phyloP scores from a whole-genome alignment of 2,329 filamentous ascomycete genomes.

The Trichoderma breve region DNA sequence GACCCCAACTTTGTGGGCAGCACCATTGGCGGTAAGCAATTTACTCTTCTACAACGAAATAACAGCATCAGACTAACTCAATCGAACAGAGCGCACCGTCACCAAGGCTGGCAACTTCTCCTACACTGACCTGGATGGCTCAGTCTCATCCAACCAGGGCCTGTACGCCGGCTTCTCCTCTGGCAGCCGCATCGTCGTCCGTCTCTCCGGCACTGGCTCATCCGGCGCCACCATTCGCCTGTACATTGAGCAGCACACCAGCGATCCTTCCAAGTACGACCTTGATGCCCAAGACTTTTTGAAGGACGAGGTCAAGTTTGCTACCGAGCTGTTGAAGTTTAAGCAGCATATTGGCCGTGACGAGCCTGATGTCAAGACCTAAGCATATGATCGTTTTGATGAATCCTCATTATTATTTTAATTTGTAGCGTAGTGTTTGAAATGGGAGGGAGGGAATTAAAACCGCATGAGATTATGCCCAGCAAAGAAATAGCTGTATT shows the following conservation, averaged over 20 bases:
- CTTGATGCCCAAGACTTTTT: slow-evolving; percentile 91
- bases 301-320: slow-evolving; percentile 82
- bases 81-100: slow-evolving; percentile 66
- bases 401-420: background rate
- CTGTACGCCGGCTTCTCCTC: slow-evolving; percentile 93
- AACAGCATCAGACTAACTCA: slow-evolving; percentile 14
- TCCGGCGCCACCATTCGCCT: slow-evolving; percentile 94
- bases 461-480: slow-evolving; percentile 7
- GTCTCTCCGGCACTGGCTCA: slow-evolving; percentile 90
- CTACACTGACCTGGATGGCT: slow-evolving; percentile 98
- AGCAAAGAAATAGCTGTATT: slow-evolving; percentile 8
- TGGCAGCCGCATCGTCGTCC: slow-evolving; percentile 90
- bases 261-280: slow-evolving; percentile 72
- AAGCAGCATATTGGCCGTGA: slow-evolving; percentile 90
- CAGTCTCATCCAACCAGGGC: slow-evolving; percentile 92
- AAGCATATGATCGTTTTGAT: slow-evolving; percentile 29
- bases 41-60: slow-evolving; percentile 20
- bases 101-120: slow-evolving; percentile 92
- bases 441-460: background rate
- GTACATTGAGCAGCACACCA: slow-evolving; percentile 95
- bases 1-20: slow-evolving; percentile 76
- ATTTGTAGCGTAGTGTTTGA: slow-evolving; percentile 1
- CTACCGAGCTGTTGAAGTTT: slow-evolving; percentile 82
- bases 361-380: slow-evolving; percentile 96
- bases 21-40: slow-evolving; percentile 63